phyloP scores from a whole-genome alignment of 2,329 filamentous ascomycete genomes.

The Dothiorella sarmentorum region DNA sequence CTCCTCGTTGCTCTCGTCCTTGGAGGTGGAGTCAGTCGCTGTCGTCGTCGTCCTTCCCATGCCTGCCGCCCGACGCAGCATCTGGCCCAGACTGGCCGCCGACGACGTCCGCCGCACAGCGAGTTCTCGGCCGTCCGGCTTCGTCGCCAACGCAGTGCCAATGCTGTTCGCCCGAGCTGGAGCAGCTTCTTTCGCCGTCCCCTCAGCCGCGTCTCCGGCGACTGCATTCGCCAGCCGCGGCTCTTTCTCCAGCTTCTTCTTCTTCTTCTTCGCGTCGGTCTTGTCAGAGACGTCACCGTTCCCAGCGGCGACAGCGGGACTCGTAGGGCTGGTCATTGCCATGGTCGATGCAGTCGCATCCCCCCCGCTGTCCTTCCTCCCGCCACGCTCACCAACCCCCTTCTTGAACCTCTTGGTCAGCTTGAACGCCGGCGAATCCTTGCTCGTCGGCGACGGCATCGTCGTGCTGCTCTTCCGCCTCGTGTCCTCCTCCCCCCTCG shows the following conservation, averaged over 20 bases:
- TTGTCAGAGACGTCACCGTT: too few species aligned
- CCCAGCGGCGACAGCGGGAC: neutral
- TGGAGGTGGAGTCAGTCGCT: neutral
- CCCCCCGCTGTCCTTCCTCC: neutral
- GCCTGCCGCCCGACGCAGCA: neutral
- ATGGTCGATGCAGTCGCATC: too few species aligned
- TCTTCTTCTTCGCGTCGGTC: neutral
- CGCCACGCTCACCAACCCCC: too few species aligned
- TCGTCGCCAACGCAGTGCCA: neutral
- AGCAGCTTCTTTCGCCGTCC: neutral
- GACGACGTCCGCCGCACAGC: neutral
- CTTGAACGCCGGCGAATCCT: neutral
- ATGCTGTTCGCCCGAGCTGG: too few species aligned
- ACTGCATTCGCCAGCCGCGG: too few species aligned
- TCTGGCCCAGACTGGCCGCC: neutral
- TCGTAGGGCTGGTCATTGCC: too few species aligned
- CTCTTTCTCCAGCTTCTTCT: neutral
- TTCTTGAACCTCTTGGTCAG: neutral
- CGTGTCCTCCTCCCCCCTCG: neutral
- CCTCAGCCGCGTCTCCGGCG: too few species aligned
- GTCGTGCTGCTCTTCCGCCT: slow-evolving; percentile 1
- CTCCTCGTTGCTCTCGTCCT: neutral
- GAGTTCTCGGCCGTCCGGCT: neutral
- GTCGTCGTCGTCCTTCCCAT: too few species aligned
- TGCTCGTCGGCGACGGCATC: neutral